phyloP scores from a whole-genome alignment of 176 grass and related monocot genomes.

The Oryza officinalis region DNA sequence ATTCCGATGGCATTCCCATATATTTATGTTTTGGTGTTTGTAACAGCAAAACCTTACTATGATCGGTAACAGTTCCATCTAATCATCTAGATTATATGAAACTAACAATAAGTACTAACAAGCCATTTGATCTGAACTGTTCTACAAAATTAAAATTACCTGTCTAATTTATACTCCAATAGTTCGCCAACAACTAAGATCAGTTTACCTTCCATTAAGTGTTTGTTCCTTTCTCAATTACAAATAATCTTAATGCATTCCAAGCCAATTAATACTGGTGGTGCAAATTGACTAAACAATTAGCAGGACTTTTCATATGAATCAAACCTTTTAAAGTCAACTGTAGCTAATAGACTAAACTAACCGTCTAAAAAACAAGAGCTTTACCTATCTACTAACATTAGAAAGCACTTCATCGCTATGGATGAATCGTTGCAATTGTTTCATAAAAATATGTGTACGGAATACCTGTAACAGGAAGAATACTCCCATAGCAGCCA shows the following conservation, averaged over 20 bases:
- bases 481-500: slow-evolving; percentile 96
- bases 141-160: not conserved
- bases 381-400: not conserved
- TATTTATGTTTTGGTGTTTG: not conserved
- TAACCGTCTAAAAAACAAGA: not conserved
- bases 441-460: not conserved
- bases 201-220: not conserved
- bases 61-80: not conserved
- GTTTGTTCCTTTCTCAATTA: not conserved
- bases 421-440: not conserved
- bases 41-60: not conserved
- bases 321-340: not conserved
- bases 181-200: not conserved
- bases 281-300: not conserved
- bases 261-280: not conserved
- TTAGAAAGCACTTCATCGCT: not conserved
- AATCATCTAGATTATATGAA: not conserved
- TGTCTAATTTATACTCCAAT: not conserved
- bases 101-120: not conserved
- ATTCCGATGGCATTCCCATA: no score
- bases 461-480: slow-evolving; percentile 83
- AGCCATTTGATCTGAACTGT: not conserved
- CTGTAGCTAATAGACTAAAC: not conserved
- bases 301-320: not conserved
- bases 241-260: not conserved